Base-by-base conservation (phyloP, 2,329 filamentous ascomycete genomes). In the Botrytis elliptica region DNA sequence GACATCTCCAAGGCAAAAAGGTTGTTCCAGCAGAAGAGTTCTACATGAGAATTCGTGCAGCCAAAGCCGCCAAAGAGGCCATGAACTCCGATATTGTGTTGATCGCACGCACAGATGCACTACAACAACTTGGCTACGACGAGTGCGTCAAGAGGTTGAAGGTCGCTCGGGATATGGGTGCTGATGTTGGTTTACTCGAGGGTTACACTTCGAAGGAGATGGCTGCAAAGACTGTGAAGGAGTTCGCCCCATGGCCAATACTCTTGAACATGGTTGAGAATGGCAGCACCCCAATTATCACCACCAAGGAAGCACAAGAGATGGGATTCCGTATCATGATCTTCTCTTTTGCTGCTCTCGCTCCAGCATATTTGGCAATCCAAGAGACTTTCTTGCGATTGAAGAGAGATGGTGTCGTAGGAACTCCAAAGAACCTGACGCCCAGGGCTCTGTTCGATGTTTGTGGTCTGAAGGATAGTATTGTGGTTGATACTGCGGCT, bases 61-160 rank as follows among this genome's bases (percentile, higher is more conserved):
- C 89, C 0, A 83, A 82, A 29, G 82, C 84, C 14, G 87, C 89
- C 1, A 83, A 88, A 8, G 80, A 84, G 36, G 81, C 83, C n/a
- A 79, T 86, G 57, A 83, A 84, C 20, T 85, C 84, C 12, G 89
- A 91, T 75, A 88, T 92, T 52, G 85, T 91, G 36, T 84, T 92
- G 72, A 91, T 92, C 74, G 89, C 89, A 1, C 84, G 90, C 29
- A 91, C 89, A 0, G 90, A 91, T 76, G 87, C 89, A 2, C 81
- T 90, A 4, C 88, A 90, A 75, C 82, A 83, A 0, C 83, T 84
- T 9, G 89, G 89, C 0, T 91, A 87, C 75, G 87, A 88, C 16
- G 88, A 87, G 77, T 86, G 87, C 5, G 80, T 90, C 22, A 77
- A 77, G 2, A 82, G 89, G 3, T 81, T 91, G 25, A 82, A 83